These are phyloP conservation scores for Avicennia marina DNA, from an alignment of 257 asterid genomes.

Conservation along the genomic window DNA sequence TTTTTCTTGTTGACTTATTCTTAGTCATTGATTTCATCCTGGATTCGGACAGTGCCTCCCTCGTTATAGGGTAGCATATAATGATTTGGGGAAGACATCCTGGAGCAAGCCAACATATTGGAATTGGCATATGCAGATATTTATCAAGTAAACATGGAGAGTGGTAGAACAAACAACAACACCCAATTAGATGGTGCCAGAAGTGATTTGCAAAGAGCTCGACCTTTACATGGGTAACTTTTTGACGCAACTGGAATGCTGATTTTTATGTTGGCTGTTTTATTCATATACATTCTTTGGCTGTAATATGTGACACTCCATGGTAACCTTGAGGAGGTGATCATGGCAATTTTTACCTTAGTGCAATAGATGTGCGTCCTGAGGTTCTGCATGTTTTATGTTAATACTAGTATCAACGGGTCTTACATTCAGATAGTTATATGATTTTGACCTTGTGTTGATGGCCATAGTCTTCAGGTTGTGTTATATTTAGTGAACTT, in stretches of 20 bases:
- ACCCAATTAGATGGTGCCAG: slow-evolving; percentile 50
- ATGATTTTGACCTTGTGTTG: too few species aligned
- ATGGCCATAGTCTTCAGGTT: too few species aligned
- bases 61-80: slow-evolving; percentile 48
- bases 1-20: slow-evolving; percentile 20
- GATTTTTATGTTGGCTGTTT: neutral
- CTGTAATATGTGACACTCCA: neutral
- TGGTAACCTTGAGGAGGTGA: too few species aligned
- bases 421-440: too few species aligned
- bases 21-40: slow-evolving; percentile 32
- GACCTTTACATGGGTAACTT: slow-evolving; percentile 74
- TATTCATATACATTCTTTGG: neutral
- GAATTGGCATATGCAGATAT: too few species aligned
- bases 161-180: slow-evolving; percentile 49
- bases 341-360: too few species aligned
- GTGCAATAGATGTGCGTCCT: too few species aligned
- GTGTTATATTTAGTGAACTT: too few species aligned
- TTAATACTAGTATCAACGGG: too few species aligned
- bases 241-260: slow-evolving; percentile 14
- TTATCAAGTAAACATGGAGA: slow-evolving; percentile 60
- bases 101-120: slow-evolving; percentile 39
- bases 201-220: slow-evolving; percentile 47
- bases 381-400: too few species aligned
- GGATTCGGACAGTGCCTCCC: slow-evolving; percentile 37
- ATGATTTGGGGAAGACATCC: slow-evolving; percentile 63